phyloP scores from a whole-genome alignment of 2,329 filamentous ascomycete species.

The Botryotinia globosa region DNA sequence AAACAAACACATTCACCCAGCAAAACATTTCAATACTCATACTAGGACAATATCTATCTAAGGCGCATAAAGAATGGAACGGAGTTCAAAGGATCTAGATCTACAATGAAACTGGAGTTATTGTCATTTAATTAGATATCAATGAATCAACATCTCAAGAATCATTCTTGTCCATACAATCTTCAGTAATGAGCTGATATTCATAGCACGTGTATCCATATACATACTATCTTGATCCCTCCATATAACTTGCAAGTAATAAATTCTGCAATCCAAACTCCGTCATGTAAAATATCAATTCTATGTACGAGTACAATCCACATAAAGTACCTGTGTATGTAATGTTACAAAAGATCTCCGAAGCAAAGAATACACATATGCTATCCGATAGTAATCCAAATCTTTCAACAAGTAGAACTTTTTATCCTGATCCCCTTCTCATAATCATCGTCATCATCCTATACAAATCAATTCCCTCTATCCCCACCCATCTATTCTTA shows the following conservation, averaged over 20 bases:
- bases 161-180: not conserved
- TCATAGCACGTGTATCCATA: not conserved
- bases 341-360: not conserved
- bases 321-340: not conserved
- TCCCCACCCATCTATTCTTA: not conserved
- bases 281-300: not conserved
- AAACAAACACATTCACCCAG: not conserved
- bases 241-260: not conserved
- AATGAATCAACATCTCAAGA: not conserved
- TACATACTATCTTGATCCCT: not conserved
- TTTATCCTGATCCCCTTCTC: not conserved
- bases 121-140: not conserved
- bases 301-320: not conserved
- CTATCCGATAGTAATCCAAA: not conserved
- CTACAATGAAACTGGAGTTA: not conserved
- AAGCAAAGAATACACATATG: not conserved
- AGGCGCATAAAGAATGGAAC: not conserved
- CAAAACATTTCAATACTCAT: not conserved
- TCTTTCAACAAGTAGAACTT: not conserved
- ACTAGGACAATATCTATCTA: not conserved
- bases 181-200: not conserved
- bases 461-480: not conserved
- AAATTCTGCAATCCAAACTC: not conserved
- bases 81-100: constrained; percentile 1
- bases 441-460: not conserved